A percentile compares a stretch with the other conserved stretches of the same genome.
Evolutionary conservation across 2,329 filamentous ascomycete genomes (phyloP).

Genomic region (Nannizzia gypsea): DNA sequence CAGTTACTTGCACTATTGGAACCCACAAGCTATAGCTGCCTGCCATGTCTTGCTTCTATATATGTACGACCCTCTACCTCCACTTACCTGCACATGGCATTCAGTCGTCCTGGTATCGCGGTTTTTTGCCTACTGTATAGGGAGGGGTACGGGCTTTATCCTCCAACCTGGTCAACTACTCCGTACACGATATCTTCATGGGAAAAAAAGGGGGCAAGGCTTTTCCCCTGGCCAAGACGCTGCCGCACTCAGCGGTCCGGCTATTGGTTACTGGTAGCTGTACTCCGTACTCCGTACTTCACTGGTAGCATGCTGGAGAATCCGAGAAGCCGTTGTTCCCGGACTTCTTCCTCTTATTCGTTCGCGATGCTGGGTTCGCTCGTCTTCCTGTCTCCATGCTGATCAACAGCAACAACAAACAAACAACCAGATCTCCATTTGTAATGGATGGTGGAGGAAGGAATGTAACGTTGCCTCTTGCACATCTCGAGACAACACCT

Average conservation of each 20-base stretch:
- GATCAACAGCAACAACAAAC: neutral
- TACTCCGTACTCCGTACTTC: too few species aligned
- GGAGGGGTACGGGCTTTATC: neutral
- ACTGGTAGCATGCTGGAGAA: too few species aligned
- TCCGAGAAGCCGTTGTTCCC: too few species aligned
- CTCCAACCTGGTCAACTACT: neutral
- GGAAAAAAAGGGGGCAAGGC: neutral
- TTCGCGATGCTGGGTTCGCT: neutral
- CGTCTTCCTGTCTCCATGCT: neutral
- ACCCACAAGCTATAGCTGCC: neutral
- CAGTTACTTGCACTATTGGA: neutral
- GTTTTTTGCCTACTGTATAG: neutral
- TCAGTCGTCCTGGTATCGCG: neutral
- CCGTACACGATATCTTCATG: neutral
- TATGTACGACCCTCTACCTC: neutral
- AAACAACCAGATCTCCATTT: neutral
- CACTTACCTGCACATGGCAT: neutral
- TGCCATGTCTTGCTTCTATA: neutral
- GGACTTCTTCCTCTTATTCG: neutral
- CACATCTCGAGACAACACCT: neutral
- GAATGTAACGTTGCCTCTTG: neutral
- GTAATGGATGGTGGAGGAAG: neutral
- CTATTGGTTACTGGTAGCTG: too few species aligned
- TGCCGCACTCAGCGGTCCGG: neutral
- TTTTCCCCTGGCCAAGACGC: neutral